Base-by-base conservation (phyloP, 306 rosid genomes). In the Sicyos edulis region DNA sequence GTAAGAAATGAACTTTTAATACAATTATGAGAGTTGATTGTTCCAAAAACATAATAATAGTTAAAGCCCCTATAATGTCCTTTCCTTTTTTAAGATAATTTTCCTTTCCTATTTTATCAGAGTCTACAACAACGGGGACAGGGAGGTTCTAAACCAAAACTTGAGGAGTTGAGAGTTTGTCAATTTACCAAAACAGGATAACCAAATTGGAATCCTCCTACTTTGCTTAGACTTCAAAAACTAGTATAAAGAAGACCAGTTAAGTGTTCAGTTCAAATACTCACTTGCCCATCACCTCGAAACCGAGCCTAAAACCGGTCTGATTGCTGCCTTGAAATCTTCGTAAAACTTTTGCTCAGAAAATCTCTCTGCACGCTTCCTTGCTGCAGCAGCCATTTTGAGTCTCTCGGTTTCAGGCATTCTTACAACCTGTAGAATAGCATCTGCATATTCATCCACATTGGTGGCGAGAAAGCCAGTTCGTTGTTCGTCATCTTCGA, bases 401-500 rank as follows among this genome's bases (percentile, higher is more conserved):
- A 88, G 87, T 81, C 92, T 84, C 80, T 87, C 89, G 1, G 14
- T 45, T 76, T 86, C 85, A 10, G 93, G 71, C 97, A 90, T 93
- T 56, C 75, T 77, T 70, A 93, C 16, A 51, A 87, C 66, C 24
- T 69, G 72, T 80, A 83, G 78, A 72, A 93, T 87, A 69, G 96
- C 90, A 22, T 90, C 95, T 40, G 96, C 89, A 83, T 90, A 93
- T 81, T 93, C 98, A 26, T 93, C 84, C 19, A 83, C 71, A 14
- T 80, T 80, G 62, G 82, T 22, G 65, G 96, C 96, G 49, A 93
- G 98, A 80, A 90, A 88, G 60, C 98, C 98, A 15, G 97, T 93
- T 76, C 82, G 87, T 37, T 78, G 82, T 72, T 88, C 92, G 53
- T 88, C 93, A 80, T 93, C 98, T 20, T 85, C 88, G 37, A 90